phyloP scores from a whole-genome alignment of 2,329 filamentous ascomycete genomes.

The Paecilomyces formosus region DNA sequence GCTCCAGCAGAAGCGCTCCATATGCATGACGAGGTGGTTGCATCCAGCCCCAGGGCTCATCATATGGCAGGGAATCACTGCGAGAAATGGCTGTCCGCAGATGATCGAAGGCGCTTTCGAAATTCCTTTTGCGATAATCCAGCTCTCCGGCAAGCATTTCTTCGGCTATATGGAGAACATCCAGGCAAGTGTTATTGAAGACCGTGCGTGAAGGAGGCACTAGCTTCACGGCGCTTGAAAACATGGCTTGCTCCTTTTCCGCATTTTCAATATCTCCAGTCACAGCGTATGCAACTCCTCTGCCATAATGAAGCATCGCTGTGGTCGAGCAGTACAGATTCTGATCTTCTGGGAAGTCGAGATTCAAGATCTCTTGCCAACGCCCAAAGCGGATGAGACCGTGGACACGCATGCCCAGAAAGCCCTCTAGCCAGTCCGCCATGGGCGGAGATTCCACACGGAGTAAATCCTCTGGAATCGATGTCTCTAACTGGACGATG shows the following conservation, averaged over 20 bases:
- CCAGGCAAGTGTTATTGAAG: constrained; percentile 55
- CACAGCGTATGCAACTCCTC: constrained; percentile 59
- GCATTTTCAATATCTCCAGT: constrained; percentile 50
- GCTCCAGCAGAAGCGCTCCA: constrained; percentile 62
- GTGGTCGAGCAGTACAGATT: constrained; percentile 62
- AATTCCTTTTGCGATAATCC: constrained; percentile 57
- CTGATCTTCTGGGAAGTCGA: constrained; percentile 51
- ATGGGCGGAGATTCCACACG: constrained; percentile 61
- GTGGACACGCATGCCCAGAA: constrained; percentile 60
- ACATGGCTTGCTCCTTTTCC: constrained; percentile 42
- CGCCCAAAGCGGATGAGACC: constrained; percentile 64
- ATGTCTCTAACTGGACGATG: constrained; percentile 50
- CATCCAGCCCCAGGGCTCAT: constrained; percentile 77
- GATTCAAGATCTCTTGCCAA: constrained; percentile 58
- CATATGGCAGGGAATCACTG: constrained; percentile 59
- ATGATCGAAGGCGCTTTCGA: constrained; percentile 51
- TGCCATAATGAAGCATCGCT: constrained; percentile 61
- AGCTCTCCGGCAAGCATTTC: constrained; percentile 68
- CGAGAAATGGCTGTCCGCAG: constrained; percentile 48
- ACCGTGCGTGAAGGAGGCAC: constrained; percentile 57
- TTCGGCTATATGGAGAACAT: constrained; percentile 55
- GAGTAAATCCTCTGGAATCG: constrained; percentile 57
- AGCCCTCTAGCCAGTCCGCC: constrained; percentile 72
- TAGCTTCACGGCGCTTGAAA: constrained; percentile 42
- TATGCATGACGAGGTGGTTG: constrained; percentile 65